phyloP scores from a whole-genome alignment of 345 rosid genomes.

The Noccaea bulbosa region DNA sequence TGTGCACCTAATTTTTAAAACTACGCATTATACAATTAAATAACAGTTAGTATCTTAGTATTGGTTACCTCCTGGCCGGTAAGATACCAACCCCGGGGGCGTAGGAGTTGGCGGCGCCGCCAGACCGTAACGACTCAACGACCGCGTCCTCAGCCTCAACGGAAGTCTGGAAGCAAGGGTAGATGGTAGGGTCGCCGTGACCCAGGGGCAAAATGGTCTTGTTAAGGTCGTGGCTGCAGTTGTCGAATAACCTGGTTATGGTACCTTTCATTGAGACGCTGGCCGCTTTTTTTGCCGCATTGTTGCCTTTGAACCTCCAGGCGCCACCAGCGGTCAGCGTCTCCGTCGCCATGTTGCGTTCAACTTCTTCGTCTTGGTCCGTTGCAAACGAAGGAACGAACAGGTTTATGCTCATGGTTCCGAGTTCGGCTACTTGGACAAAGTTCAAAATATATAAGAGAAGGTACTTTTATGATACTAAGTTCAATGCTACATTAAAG shows the following conservation, averaged over 20 bases:
- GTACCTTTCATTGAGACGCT: constrained; percentile 44
- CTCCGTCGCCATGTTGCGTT: constrained; percentile 2
- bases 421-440: neutral
- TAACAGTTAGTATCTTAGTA: neutral
- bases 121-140: constrained; percentile 53
- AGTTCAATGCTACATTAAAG: neutral
- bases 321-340: constrained; percentile 1
- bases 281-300: constrained; percentile 34
- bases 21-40: neutral
- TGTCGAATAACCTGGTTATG: constrained; percentile 39
- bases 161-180: constrained; percentile 54
- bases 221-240: constrained; percentile 43
- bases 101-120: constrained; percentile 53
- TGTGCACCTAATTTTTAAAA: neutral
- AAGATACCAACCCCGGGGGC: constrained; percentile 49
- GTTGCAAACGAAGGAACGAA: constrained; percentile 22
- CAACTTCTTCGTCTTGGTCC: constrained; percentile 8
- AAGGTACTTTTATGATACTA: neutral
- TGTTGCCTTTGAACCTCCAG: constrained; percentile 45
- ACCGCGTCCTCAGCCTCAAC: constrained; percentile 57
- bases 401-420: constrained; percentile 33
- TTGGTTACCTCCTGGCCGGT: constrained; percentile 53
- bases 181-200: constrained; percentile 70
- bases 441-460: constrained; percentile 1
- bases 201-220: constrained; percentile 51